These are phyloP conservation scores for Backusella australiensis DNA, from an alignment of 192 early-diverging fungal species.

Conservation along the genomic window DNA sequence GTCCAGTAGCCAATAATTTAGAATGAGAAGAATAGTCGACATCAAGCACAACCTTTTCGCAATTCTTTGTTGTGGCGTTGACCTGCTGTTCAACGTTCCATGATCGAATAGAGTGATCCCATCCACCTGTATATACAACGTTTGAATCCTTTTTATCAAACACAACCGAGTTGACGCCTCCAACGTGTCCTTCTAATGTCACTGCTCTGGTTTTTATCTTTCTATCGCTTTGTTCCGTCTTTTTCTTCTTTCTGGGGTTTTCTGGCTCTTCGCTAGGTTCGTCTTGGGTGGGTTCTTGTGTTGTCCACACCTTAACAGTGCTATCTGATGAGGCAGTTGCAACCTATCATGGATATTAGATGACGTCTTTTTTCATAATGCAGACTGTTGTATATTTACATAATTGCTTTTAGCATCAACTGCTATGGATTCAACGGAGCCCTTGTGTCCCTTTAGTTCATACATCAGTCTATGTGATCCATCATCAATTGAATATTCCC, in stretches of 20 bases:
- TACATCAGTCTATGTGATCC: slow-evolving; percentile 54
- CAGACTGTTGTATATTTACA: slow-evolving; percentile 12
- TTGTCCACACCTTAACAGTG: slow-evolving; percentile 79
- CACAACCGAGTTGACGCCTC: slow-evolving; percentile 68
- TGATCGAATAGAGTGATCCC: slow-evolving; percentile 88
- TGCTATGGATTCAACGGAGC: slow-evolving; percentile 72
- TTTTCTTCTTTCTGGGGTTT: slow-evolving; percentile 45
- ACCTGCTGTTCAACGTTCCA: slow-evolving; percentile 86
- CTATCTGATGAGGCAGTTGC: slow-evolving; percentile 77
- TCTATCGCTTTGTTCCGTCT: slow-evolving; percentile 43
- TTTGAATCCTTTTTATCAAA: slow-evolving; percentile 64
- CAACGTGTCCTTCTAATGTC: slow-evolving; percentile 69
- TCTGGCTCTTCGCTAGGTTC: slow-evolving; percentile 36
- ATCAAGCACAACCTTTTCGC: slow-evolving; percentile 80
- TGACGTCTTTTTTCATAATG: background rate
- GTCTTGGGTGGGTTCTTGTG: slow-evolving; percentile 45
- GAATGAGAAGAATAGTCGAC: slow-evolving; percentile 70
- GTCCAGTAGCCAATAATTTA: slow-evolving; percentile 82
- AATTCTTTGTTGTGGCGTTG: slow-evolving; percentile 80
- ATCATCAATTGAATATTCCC: slow-evolving; percentile 50
- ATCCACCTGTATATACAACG: slow-evolving; percentile 81
- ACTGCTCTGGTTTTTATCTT: slow-evolving; percentile 42
- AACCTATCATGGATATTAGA: slow-evolving; percentile 37
- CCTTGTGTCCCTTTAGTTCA: slow-evolving; percentile 79
- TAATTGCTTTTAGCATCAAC: slow-evolving; percentile 51